Base-by-base conservation (phyloP, 371 early-diverging fungal genomes). In the Mucor velutinosus region DNA sequence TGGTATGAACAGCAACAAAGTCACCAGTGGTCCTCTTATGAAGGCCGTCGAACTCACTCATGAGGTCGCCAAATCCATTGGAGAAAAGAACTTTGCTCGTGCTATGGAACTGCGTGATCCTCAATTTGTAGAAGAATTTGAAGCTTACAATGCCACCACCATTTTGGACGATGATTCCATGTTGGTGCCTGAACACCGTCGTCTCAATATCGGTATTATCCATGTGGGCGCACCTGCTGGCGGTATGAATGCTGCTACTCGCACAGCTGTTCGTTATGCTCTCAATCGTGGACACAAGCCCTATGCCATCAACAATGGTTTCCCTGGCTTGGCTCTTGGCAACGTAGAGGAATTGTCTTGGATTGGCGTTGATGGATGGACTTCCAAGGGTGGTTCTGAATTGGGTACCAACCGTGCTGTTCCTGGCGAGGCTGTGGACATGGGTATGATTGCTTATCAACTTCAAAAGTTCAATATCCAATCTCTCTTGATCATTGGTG, bases 211-310 rank as follows among this genome's bases (percentile, higher is more conserved):
- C 56, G 99, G 92, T 64, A 94, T 99, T 58, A 74, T 99, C 39
- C 95, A 98, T 68, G 88, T 92, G 7, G 99, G 99, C 56, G 96
- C 96, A 5, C 98, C 99, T 29, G 96, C 97, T 8, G 97, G 95
- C 63, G 99, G 99, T 37, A 98, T 99, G 97, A 99, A 99, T 79
- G 92, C 97, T 12, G 98, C 97, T 0, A 95, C 98, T 5, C 90
- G 97, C 56, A 90, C 93, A 4, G 92, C 94, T 7, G 96, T 94
- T 19, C 92, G 97, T 30, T 89, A 93, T 55, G 93, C 94, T 15
- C 76, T 95, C 60, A 93, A 93, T 74, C 88, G 90, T 39, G 97
- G 96, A 0, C 93, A 96, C 70, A 86, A 77, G 0, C 90, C 97
- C 14, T 75, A 95, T 62, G 97, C 84, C 51, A 93, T 99, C 64